Percentiles rank a stretch among this genome's conserved stretches.
phyloP scores from a whole-genome alignment of 345 rosid species.

The Nephelium lappaceum region DNA sequence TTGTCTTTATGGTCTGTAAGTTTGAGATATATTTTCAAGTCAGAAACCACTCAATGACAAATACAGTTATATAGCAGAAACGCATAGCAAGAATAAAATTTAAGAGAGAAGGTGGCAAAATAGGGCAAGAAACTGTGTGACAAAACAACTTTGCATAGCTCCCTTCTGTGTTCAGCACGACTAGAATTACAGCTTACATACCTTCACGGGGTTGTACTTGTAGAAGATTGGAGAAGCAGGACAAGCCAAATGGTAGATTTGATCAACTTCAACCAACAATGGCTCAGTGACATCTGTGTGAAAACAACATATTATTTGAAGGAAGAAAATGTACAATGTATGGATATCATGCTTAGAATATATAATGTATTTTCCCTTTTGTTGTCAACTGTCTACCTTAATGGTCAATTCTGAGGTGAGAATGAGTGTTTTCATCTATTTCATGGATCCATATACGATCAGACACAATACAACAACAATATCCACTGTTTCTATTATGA shows the following conservation, averaged over 20 bases:
- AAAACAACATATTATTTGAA: neutral
- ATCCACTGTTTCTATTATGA: neutral
- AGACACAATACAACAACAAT: neutral
- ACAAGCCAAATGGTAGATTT: conserved; percentile 93
- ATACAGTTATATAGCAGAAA: neutral
- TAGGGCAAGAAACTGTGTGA: neutral
- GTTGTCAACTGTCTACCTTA: too few relatives aligned
- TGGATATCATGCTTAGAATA: neutral
- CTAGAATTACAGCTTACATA: conserved; percentile 16
- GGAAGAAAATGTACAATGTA: neutral
- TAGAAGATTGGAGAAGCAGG: conserved; percentile 99
- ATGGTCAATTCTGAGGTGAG: too few relatives aligned
- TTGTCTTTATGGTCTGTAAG: conserved; percentile 90
- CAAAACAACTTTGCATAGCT: neutral
- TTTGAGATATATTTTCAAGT: neutral
- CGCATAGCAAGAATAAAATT: conserved; percentile 7
- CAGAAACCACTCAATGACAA: neutral
- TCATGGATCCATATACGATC: neutral
- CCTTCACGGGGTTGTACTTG: conserved; percentile 98
- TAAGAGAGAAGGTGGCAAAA: neutral
- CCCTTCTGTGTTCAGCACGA: neutral
- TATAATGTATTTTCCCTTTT: neutral
- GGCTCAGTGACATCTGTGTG: conserved; percentile 87
- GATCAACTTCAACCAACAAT: conserved; percentile 85
- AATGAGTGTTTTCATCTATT: neutral